Evolutionary conservation across 148 eudicot genomes (phyloP), one percentile per base, ranked within the genome.

Genomic region (Rhododendron griersonianum): DNA sequence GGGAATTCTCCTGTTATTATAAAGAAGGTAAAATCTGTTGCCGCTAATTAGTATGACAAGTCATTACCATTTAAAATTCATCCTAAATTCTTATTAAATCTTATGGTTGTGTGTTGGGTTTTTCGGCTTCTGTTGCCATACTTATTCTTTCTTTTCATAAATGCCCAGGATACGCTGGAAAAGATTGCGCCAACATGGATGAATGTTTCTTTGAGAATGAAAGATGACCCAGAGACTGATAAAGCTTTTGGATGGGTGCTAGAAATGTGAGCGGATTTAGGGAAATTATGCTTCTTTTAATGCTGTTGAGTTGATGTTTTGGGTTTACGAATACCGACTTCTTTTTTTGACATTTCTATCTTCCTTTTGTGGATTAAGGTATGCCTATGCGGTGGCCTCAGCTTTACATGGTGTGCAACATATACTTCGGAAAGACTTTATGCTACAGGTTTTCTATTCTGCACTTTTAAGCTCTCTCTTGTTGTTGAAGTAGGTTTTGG

Each of bases 321-420:
- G 69, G 16, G 69, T 44, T 28, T 50, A 37, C 33, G 59, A 28
- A 45, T 85, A 73, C 45, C 77, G n/a, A 51, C 11, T 35, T 37
- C 44, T 7, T 63, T 35, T 73, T 39, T 41, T 81, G 78, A 45
- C 44, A 51, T 81, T 30, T 65, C 57, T 76, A 21, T 76, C 83
- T 86, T 83, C 30, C 30, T 45, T 33, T 33, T 63, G 45, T 76
- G 15, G 33, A 85, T 48, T 14, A 83, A 97, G 99, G 99, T 97
- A 97, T 93, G 99, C 95, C 44, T 97, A 97, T 91, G 99, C 99
- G 41, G 91, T 95, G 89, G 99, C 99, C 63, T 95, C 99, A 80
- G 99, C 99, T 86, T 91, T 97, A 88, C 98, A 97, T 81, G 98
- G 95, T 83, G 98, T 97, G 86, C 91, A 91, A 71, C 98, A 97